A percentile compares a stretch with the other conserved stretches of the same genome.
phyloP scores from a whole-genome alignment of 2,329 filamentous ascomycete genomes.

The Lomentospora prolificans region DNA sequence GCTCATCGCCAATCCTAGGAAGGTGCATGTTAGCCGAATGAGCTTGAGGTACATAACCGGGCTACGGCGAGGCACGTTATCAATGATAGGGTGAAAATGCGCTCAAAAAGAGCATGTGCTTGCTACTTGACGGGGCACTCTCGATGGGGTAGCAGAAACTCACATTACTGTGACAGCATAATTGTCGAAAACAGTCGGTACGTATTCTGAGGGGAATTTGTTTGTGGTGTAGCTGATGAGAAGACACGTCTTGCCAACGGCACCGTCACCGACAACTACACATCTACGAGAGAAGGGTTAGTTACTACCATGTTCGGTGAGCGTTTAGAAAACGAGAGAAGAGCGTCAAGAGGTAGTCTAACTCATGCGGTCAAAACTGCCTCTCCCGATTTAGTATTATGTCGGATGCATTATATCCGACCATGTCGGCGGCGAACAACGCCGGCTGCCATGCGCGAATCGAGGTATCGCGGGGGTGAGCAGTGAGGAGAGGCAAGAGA shows the following conservation, averaged over 20 bases:
- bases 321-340: not conserved
- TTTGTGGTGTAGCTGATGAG: conserved; percentile 99
- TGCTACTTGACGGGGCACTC: too few species aligned
- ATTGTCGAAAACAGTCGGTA: conserved; percentile 98
- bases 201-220: conserved; percentile 99
- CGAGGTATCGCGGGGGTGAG: too few species aligned
- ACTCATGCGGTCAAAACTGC: too few species aligned
- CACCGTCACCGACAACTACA: conserved; percentile 98
- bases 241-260: conserved; percentile 97
- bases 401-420: too few species aligned
- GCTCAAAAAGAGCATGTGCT: too few species aligned
- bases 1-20: conserved; percentile 95
- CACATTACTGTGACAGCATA: conserved; percentile 99
- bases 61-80: too few species aligned
- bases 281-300: conserved; percentile 50
- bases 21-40: not conserved
- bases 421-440: not conserved
- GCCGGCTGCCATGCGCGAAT: too few species aligned
- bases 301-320: not conserved
- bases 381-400: too few species aligned
- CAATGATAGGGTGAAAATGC: too few species aligned
- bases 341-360: not conserved
- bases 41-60: too few species aligned
- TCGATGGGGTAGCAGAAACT: too few species aligned
- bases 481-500: too few species aligned